Evolutionary conservation across 2,329 filamentous ascomycete genomes (phyloP), one percentile per base, ranked within the genome.

Genomic region (Ascochyta lentis): DNA sequence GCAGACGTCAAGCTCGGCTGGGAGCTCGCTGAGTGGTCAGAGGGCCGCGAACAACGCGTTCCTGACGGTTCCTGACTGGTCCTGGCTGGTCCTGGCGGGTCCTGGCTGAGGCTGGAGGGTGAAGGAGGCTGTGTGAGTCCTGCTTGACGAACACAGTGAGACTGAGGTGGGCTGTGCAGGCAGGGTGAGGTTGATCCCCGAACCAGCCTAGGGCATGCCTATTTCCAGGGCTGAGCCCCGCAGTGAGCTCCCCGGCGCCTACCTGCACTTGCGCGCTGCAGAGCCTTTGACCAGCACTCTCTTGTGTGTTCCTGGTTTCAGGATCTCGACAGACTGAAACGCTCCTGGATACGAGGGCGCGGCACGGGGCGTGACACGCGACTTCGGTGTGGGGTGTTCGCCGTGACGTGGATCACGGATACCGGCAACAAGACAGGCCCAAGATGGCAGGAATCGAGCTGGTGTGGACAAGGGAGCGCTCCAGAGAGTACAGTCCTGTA

Each of bases 111-210:
- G 66, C 67, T 70, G 67, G 61, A 66, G 66, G 62, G 66, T 58
- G 59, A 64, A 61, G 59, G 64, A 63, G 66, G 66, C 66, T 67
- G 66, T 66, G 66, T 68, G 54, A 42, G 64, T 59, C 50, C 49
- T 61, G 50, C 56, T 53, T 52, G 53, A 56, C 54, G 58, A 51
- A 51, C 45, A 49, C 53, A 42, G 53, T 56, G 47, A 51, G 48
- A n/a, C 15, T 16, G 37, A 48, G 48, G 56, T 57, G 54, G 58
- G 58, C 57, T 62, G 57, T 59, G 55, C 48, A 52, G 38, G 44
- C 41, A 13, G 41, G 47, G 47, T 47, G 42, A 51, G 24, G 42
- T 47, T 47, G 53, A 48, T 56, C 37, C 53, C 53, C 53, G 33
- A 50, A 50, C 31, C 7, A 47, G 48, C 47, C 29, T 51, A 43